Conservation (phyloP, 768 basidiomycete species). For the Auricularia sp. region DNA sequence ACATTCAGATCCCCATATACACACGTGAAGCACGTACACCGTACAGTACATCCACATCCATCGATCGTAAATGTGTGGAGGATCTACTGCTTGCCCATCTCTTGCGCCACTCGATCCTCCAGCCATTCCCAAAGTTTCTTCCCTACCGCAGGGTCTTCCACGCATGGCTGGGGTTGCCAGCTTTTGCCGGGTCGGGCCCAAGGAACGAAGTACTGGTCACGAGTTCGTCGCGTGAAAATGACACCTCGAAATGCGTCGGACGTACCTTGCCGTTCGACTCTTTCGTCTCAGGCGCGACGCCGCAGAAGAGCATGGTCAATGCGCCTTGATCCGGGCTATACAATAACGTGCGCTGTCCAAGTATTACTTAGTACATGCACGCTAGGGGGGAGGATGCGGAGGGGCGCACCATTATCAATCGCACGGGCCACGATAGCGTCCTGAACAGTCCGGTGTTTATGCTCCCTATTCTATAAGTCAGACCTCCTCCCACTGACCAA, state of each 20-base stretch:
- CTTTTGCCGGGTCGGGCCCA: slow-evolving; percentile 33
- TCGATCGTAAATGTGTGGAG: too few species aligned
- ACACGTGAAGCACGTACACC: too few species aligned
- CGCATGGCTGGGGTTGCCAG: slow-evolving; percentile 12
- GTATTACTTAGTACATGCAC: not conserved
- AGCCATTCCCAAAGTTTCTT: slow-evolving; percentile 36
- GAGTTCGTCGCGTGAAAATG: not conserved
- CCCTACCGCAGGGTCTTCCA: slow-evolving; percentile 25
- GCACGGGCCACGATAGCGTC: not conserved
- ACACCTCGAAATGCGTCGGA: slow-evolving; percentile 6
- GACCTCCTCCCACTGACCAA: not conserved
- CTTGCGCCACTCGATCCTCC: slow-evolving; percentile 10
- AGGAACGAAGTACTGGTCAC: slow-evolving; percentile 33
- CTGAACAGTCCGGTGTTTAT: slow-evolving; percentile 20
- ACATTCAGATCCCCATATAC: too few species aligned
- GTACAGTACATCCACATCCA: too few species aligned
- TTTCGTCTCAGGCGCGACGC: slow-evolving; percentile 28
- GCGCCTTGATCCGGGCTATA: slow-evolving; percentile 27
- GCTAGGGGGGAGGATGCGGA: not conserved
- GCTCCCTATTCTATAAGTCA: slow-evolving; percentile 10
- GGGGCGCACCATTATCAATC: slow-evolving; percentile 9
- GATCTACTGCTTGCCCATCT: too few species aligned
- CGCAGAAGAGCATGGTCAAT: slow-evolving; percentile 35
- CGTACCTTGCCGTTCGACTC: slow-evolving; percentile 33
- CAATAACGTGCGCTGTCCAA: slow-evolving; percentile 15